Conservation (phyloP, 2,329 filamentous ascomycete genomes). For the Atkinsonella texensis region DNA sequence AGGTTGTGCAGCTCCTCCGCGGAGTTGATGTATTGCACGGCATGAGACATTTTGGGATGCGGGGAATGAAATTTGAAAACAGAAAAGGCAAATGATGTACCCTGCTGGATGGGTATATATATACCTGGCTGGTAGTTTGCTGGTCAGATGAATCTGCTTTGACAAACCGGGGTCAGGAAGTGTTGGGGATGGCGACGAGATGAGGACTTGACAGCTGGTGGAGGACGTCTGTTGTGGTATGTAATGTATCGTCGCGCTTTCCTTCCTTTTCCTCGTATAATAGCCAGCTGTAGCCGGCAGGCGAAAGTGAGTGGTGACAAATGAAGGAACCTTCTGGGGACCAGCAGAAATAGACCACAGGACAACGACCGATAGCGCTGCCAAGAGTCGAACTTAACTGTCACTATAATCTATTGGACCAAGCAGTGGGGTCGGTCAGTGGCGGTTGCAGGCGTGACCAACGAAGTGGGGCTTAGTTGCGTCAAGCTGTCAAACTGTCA, state of each 20-base stretch:
- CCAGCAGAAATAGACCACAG: too few species aligned
- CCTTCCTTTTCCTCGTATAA: not conserved
- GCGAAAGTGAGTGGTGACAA: not conserved
- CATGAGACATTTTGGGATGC: not conserved
- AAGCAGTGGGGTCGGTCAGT: too few species aligned
- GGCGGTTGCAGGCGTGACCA: too few species aligned
- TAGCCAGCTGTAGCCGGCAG: not conserved
- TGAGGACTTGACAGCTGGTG: not conserved
- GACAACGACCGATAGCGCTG: too few species aligned
- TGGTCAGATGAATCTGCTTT: not conserved
- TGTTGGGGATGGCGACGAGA: not conserved
- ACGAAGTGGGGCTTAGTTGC: too few species aligned
- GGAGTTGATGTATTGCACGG: slow-evolving; percentile 19
- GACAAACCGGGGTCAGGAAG: not conserved
- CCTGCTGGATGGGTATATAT: too few species aligned
- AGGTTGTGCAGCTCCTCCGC: slow-evolving; percentile 24
- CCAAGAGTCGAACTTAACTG: too few species aligned
- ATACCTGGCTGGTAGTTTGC: too few species aligned
- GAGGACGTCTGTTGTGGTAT: not conserved
- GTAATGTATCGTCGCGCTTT: not conserved
- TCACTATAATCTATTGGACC: too few species aligned
- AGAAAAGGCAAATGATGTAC: too few species aligned
- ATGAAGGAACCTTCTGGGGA: not conserved
- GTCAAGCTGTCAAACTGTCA: too few species aligned
- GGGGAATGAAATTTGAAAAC: too few species aligned